phyloP scores from a whole-genome alignment of 176 grass and related monocot species.

The Zoysia japonica region DNA sequence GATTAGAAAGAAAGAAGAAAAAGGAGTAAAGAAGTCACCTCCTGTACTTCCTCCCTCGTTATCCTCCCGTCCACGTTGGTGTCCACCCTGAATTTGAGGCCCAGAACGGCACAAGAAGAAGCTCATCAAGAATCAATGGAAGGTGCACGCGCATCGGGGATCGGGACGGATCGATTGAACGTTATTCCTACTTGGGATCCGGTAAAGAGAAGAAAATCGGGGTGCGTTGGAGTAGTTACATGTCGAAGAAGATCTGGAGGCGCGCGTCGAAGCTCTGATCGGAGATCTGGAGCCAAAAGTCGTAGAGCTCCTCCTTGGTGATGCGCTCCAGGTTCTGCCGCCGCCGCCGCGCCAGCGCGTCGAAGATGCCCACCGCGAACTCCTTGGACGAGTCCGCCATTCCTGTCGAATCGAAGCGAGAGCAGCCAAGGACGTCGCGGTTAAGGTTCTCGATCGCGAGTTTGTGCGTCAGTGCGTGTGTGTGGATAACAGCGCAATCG shows the following conservation, averaged over 20 bases:
- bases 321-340: conserved; percentile 86
- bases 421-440: background rate
- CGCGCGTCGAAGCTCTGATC: conserved; percentile 99
- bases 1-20: background rate
- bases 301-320: conserved; percentile 91
- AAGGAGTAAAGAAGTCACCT: conserved; percentile 65
- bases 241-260: conserved; percentile 99
- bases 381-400: conserved; percentile 93
- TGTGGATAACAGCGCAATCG: background rate
- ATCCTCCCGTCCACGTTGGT: conserved; percentile 99
- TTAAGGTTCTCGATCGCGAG: background rate
- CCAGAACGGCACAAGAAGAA: conserved; percentile 25
- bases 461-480: background rate
- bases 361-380: conserved; percentile 90
- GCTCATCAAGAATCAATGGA: conserved; percentile 30
- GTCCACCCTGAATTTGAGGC: conserved; percentile 83
- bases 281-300: conserved; percentile 99
- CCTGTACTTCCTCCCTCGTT: conserved; percentile 96
- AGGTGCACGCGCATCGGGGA: conserved; percentile 15
- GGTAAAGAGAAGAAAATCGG: background rate
- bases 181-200: conserved; percentile 18
- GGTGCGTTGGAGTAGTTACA: conserved; percentile 41
- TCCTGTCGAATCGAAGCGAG: conserved; percentile 36
- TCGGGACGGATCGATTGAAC: conserved; percentile 20
- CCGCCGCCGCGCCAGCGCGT: conserved; percentile 74